Evolutionary conservation across 2,329 filamentous ascomycete species (phyloP), one percentile per base, ranked within the genome.

Genomic region (Rutstroemia sp.): DNA sequence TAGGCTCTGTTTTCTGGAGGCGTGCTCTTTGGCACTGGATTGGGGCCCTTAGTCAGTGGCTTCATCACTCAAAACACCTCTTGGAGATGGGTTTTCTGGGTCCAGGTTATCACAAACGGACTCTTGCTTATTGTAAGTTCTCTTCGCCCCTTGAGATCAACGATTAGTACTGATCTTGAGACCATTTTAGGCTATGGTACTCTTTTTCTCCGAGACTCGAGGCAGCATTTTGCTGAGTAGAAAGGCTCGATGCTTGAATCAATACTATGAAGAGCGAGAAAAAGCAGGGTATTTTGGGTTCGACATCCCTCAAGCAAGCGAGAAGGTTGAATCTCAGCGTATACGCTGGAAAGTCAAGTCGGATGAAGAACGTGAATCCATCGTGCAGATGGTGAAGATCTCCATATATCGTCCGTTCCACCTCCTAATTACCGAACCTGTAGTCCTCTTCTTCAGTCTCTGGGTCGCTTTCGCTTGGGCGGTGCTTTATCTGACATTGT

Each of bases 391-490:
- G 81, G 84, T 96, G 52, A 75, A 76, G 5, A 82, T 89, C 12
- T 94, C 89, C 0, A 72, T 92, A 6, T 84, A 82, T 61, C 81
- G 91, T 0, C 91, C 91, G 0, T 95, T 96, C 69, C 82, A 85
- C 65, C 78, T 92, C 1, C 80, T 92, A 16, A 73, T 86, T 61
- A 91, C 87, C 0, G 88, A 92, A 63, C 85, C 87, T 0, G 84
- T 90, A 9, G 87, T 92, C 14, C 90, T 91, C 71, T 90, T 82
- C 74, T 96, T 96, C 74, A 90, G 87, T 0, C 76, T 95, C 0
- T 96, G 92, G 92, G 86, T 91, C 0, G 80, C 89, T 0, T 96
- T 96, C 70, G 86, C 86, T 19, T 96, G 92, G 92, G 90, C 87
- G 0, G 81, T 95, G 0, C 79, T 96, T 0, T 96, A 96, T 70